A percentile compares a stretch with the other conserved stretches of the same genome.
These are phyloP conservation scores for Epichloe gansuensis DNA, from an alignment of 2,329 filamentous ascomycete species.

Conservation along the genomic window DNA sequence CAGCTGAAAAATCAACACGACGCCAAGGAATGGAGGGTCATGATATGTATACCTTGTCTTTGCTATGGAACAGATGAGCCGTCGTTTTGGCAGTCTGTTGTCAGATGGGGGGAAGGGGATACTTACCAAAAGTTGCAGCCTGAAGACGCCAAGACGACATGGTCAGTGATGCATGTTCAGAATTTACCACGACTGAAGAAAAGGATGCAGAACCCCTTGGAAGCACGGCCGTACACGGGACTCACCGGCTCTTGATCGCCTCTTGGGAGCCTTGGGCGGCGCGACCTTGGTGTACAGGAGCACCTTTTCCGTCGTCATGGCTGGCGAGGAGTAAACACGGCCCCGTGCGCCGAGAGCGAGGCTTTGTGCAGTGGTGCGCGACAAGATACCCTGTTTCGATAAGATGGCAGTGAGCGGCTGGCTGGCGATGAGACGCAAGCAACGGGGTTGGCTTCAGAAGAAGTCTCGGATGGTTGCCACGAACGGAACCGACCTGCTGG, in stretches of 20 bases:
- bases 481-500: no score
- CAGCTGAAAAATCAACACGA: neutral
- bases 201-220: neutral
- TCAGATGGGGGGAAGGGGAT: neutral
- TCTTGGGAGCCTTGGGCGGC: constrained; percentile 45
- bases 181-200: neutral
- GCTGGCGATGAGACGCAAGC: no score
- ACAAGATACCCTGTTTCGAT: neutral
- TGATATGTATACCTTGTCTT: constrained; percentile 35
- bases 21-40: neutral
- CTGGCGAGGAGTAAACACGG: neutral
- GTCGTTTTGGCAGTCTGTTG: neutral
- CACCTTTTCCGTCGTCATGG: constrained; percentile 24
- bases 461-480: no score
- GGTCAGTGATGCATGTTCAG: constrained; percentile 4
- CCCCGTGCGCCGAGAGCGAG: neutral
- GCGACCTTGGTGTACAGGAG: constrained; percentile 46
- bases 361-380: neutral
- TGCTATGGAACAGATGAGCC: constrained; percentile 23
- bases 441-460: no score
- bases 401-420: no score
- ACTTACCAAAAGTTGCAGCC: constrained; percentile 42
- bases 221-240: constrained; percentile 8
- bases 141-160: constrained; percentile 14
- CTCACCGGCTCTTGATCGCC: constrained; percentile 47